Evolutionary conservation across 306 rosid species (phyloP).

Genomic region (Cicer judaicum): DNA sequence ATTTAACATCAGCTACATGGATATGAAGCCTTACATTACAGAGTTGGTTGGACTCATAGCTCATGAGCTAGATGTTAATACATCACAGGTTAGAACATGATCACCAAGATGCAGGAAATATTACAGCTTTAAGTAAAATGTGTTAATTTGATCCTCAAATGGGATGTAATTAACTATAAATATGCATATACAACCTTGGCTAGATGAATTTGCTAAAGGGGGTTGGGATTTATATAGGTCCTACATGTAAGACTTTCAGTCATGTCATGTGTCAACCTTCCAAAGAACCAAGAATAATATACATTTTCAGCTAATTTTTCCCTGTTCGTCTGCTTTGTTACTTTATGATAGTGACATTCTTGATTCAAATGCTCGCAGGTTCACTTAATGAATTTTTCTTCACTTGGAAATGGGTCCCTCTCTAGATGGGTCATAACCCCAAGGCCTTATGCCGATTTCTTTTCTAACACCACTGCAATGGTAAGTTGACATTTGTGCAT

Average conservation of each 20-base stretch:
- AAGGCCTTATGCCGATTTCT: conserved; percentile 54
- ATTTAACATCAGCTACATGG: conserved; percentile 70
- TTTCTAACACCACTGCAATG: conserved; percentile 69
- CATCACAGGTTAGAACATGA: conserved; percentile 75
- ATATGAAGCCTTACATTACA: conserved; percentile 69
- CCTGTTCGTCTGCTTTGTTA: conserved; percentile 27
- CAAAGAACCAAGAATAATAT: neutral
- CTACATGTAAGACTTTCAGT: conserved; percentile 35
- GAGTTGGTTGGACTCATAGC: conserved; percentile 74
- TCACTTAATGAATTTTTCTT: conserved; percentile 56
- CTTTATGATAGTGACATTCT: conserved; percentile 29
- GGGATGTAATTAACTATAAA: conserved; percentile 21
- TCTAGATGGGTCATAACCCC: conserved; percentile 73
- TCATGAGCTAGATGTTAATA: conserved; percentile 64
- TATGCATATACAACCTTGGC: conserved; percentile 6
- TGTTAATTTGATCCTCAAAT: conserved; percentile 1
- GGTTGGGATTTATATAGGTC: conserved; percentile 35
- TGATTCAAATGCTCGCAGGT: conserved; percentile 64
- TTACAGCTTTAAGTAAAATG: conserved; percentile 25
- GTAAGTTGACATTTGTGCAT: conserved; percentile 55
- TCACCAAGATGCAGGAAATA: conserved; percentile 19
- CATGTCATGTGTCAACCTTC: conserved; percentile 16
- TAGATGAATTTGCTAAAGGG: conserved; percentile 28
- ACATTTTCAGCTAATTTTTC: conserved; percentile 17
- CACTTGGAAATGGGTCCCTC: conserved; percentile 67